Evolutionary conservation across 169 alveolate species (phyloP).

Genomic region (Pseudocohnilembus persalinus): DNA sequence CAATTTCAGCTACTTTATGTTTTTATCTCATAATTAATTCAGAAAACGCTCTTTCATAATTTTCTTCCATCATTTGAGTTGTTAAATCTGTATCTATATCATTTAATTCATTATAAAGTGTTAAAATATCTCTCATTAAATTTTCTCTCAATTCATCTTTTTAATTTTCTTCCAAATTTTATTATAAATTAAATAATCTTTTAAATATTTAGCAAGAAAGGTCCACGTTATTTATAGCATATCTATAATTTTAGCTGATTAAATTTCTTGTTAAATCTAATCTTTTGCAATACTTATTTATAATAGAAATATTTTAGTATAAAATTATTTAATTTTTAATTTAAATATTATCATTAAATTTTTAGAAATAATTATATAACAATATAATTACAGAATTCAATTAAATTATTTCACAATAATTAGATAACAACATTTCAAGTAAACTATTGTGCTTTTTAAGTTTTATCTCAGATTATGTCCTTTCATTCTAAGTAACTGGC

Average conservation of each 20-base stretch:
- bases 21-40: conserved; percentile 10
- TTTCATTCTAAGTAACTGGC: conserved; percentile 1
- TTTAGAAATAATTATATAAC: neutral
- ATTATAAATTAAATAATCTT: neutral
- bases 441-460: neutral
- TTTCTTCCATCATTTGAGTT: neutral
- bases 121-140: conserved; percentile 12
- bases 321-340: neutral
- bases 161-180: neutral
- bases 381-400: conserved; percentile 16
- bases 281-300: neutral
- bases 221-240: neutral
- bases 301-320: neutral
- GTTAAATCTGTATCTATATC: neutral
- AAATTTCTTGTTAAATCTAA: conserved; percentile 1
- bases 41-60: conserved; percentile 9
- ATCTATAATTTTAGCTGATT: neutral
- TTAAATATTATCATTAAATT: neutral
- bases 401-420: conserved; percentile 12
- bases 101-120: neutral
- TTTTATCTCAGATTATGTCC: conserved; percentile 3
- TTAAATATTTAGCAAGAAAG: neutral
- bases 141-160: conserved; percentile 3
- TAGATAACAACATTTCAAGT: conserved; percentile 2
- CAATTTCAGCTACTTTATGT: conserved; percentile 11